phyloP scores from a whole-genome alignment of 1,139 yeast genomes.

The Schizosaccharomyces versatilis region DNA sequence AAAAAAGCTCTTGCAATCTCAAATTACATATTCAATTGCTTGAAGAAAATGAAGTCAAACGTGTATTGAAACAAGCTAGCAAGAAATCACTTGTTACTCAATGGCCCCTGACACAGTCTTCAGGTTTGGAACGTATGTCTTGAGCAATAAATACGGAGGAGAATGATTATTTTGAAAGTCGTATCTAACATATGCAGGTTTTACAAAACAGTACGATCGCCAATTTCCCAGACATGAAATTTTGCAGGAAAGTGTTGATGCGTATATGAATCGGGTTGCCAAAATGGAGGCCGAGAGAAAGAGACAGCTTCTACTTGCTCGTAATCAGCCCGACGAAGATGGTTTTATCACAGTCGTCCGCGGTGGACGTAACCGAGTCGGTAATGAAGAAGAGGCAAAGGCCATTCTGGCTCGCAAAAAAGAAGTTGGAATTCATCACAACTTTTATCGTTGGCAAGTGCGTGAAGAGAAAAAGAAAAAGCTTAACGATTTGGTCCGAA shows the following conservation, averaged over 20 bases:
- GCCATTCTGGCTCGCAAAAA: conserved; percentile 23
- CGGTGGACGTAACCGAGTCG: conserved; percentile 22
- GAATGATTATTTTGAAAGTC: not conserved
- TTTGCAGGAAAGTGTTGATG: conserved; percentile 32
- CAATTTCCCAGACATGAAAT: conserved; percentile 23
- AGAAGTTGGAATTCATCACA: conserved; percentile 65
- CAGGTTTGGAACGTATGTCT: not conserved
- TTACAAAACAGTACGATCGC: conserved; percentile 6
- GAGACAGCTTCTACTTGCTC: conserved; percentile 25
- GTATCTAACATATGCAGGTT: not conserved
- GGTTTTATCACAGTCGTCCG: conserved; percentile 15
- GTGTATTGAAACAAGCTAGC: not conserved
- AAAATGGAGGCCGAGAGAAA: conserved; percentile 44
- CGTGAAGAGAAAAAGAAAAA: conserved; percentile 83
- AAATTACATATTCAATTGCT: not conserved
- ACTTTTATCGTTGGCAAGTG: conserved; percentile 88
- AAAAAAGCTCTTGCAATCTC: conserved; percentile 4
- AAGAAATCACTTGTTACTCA: not conserved
- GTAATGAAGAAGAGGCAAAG: conserved; percentile 22
- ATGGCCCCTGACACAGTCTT: not conserved
- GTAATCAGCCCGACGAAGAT: conserved; percentile 18
- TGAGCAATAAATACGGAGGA: not conserved
- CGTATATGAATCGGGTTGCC: conserved; percentile 45
- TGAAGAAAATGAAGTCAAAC: not conserved
- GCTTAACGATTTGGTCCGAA: conserved; percentile 62